Evolutionary conservation across 371 early-diverging fungal genomes (phyloP).

Genomic region (Thermomucor indicae-seudaticae): DNA sequence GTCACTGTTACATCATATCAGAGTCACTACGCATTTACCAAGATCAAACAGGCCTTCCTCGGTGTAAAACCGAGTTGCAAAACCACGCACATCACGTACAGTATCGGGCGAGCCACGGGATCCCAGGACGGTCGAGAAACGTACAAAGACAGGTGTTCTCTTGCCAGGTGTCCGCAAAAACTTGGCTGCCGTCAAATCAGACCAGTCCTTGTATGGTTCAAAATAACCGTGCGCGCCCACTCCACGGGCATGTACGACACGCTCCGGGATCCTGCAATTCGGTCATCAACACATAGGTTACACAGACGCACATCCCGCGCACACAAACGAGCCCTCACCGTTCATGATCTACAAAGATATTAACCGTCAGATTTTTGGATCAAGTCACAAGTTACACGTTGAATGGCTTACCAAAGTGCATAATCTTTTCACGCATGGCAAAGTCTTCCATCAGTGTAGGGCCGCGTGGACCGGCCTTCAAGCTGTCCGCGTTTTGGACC

Average conservation of each 20-base stretch:
- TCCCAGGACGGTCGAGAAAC: conserved; percentile 53
- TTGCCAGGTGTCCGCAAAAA: conserved; percentile 30
- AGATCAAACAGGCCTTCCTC: conserved; percentile 54
- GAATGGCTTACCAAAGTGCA: conserved; percentile 49
- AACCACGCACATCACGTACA: conserved; percentile 53
- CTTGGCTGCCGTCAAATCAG: conserved; percentile 36
- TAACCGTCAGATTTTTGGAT: too few species aligned
- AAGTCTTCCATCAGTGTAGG: conserved; percentile 47
- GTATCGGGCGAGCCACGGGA: conserved; percentile 48
- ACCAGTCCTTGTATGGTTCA: conserved; percentile 31
- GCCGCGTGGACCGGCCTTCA: conserved; percentile 37
- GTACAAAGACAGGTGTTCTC: conserved; percentile 49
- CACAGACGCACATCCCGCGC: too few species aligned
- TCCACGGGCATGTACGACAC: conserved; percentile 52
- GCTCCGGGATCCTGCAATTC: conserved; percentile 52
- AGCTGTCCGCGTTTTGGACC: conserved; percentile 5
- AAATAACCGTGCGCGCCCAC: conserved; percentile 52
- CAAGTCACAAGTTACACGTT: too few species aligned
- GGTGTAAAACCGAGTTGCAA: conserved; percentile 57
- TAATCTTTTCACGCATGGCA: conserved; percentile 40
- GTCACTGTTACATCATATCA: not conserved
- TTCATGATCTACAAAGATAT: conserved; percentile 2
- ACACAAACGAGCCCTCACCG: too few species aligned
- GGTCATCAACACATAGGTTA: too few species aligned
- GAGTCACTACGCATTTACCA: not conserved